Conservation (phyloP, 2,329 filamentous ascomycete species). For the Aspergillus nomiae region DNA sequence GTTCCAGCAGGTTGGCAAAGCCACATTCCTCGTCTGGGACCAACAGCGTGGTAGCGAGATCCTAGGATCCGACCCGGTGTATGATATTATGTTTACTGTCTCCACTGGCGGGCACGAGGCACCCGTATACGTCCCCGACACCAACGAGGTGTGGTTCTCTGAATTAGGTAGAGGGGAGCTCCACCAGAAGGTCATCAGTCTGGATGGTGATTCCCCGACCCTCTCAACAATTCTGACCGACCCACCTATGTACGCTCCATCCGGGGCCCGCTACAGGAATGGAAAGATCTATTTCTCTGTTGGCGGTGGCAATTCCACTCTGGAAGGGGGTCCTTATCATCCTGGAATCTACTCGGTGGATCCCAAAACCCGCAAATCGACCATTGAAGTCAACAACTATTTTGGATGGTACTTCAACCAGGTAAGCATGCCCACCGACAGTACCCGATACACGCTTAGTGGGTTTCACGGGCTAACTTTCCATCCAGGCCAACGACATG, state of each 20-base stretch:
- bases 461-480: background rate
- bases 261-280: background rate
- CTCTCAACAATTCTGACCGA: background rate
- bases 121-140: background rate
- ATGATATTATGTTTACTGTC: background rate
- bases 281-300: background rate
- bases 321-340: background rate
- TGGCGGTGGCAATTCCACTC: background rate
- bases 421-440: background rate
- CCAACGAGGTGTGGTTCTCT: conserved; percentile 1
- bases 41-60: background rate
- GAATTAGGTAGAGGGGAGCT: background rate
- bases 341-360: background rate
- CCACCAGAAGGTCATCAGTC: background rate
- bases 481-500: background rate
- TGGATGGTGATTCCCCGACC: background rate
- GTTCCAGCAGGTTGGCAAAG: background rate
- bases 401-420: background rate
- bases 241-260: background rate
- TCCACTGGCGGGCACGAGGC: background rate
- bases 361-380: background rate
- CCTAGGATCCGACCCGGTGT: background rate
- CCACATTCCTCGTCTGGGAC: background rate
- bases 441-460: background rate
- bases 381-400: conserved; percentile 1